Evolutionary conservation across 371 early-diverging fungal genomes (phyloP), one percentile per base, ranked within the genome.

Genomic region (Smittium culicis): DNA sequence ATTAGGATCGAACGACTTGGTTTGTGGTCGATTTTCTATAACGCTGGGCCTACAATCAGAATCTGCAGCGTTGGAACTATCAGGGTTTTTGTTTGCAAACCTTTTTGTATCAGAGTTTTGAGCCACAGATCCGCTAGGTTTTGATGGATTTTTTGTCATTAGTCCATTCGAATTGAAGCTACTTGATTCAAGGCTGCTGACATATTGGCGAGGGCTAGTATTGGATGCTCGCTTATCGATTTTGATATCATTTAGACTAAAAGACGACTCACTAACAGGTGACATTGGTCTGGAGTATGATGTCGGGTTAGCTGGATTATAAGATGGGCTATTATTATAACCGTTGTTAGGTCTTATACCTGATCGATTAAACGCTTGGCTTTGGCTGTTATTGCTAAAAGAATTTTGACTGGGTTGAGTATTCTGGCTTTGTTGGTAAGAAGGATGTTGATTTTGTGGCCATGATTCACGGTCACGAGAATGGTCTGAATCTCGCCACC

Each of bases 401-500:
- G 45, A 45, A 11, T 5, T 5, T 11, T 45, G 45, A 20, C 45
- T 20, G 20, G 45, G 45, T 20, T 5, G 45, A 20, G 20, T 45
- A 45, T 20, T 45, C 45, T 45, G 45, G 20, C 20, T 45, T 20
- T 5, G 20, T 45, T 45, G 45, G 45, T 45, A 45, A 45, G 20
- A 45, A 5, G 45, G 20, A 20, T 45, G 5, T 45, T 45, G 45
- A 45, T 45, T 45, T 11, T 5, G 20, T 11, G 45, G 11, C 45
- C 45, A 45, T 11, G 45, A 5, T 11, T 45, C 45, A 5, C 60
- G 5, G 20, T 45, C 45, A 5, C 60, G 5, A 14, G 5, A 5
- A 32, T 25, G 32, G 16, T 59, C 60, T 11, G 30, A n/a, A 32
- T 59, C 60, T n/a, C 60, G 5, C 60, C 60, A 59, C 60, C 60